These are phyloP conservation scores for Fusarium abutilonis DNA, from an alignment of 2,329 filamentous ascomycete species.

Conservation along the genomic window DNA sequence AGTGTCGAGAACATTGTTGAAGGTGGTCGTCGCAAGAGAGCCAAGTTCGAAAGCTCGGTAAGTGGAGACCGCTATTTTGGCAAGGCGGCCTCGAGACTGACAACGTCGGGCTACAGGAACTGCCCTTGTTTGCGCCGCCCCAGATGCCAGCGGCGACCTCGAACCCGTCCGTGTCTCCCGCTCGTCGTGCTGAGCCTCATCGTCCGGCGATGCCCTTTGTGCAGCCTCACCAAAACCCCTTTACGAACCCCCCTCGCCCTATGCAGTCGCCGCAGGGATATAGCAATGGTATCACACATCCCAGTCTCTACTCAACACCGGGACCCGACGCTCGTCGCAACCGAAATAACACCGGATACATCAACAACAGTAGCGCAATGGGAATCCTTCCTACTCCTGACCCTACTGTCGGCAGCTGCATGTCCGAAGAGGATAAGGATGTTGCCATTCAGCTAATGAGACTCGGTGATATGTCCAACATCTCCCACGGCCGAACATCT, in stretches of 20 bases:
- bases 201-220: conserved; percentile 79
- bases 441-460: conserved; percentile 97
- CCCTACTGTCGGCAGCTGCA: conserved; percentile 95
- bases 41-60: conserved; percentile 97
- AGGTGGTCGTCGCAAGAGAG: conserved; percentile 91
- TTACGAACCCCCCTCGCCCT: conserved; percentile 77
- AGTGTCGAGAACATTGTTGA: conserved; percentile 98
- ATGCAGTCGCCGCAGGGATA: conserved; percentile 88
- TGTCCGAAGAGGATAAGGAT: conserved; percentile 93
- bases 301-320: conserved; percentile 70
- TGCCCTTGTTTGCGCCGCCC: conserved; percentile 92
- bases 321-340: conserved; percentile 70
- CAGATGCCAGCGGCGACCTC: conserved; percentile 95
- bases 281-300: conserved; percentile 57
- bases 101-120: conserved; percentile 70
- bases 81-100: conserved; percentile 40
- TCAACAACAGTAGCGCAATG: conserved; percentile 54
- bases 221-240: conserved; percentile 80
- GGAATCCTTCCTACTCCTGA: conserved; percentile 89
- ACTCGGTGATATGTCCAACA: conserved; percentile 91
- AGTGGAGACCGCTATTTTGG: conserved; percentile 55
- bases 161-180: conserved; percentile 95
- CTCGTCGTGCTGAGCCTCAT: conserved; percentile 79
- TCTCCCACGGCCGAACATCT: conserved; percentile 91
- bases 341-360: conserved; percentile 70